These are phyloP conservation scores for Boletus rufocinnamomeus DNA, from an alignment of 768 basidiomycete genomes.

Conservation along the genomic window DNA sequence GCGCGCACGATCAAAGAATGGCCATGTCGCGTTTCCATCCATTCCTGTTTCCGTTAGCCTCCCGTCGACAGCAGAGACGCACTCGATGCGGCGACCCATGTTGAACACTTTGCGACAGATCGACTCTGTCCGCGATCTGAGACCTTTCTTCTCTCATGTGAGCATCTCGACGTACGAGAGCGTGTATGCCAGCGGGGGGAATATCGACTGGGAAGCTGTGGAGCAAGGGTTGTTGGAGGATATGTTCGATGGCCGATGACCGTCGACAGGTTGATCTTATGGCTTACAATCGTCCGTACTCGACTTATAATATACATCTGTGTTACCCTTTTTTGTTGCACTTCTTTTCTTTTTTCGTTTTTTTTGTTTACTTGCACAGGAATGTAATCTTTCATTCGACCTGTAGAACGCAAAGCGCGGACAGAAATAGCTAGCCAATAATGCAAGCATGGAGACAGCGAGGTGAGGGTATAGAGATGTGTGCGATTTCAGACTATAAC, in stretches of 20 bases:
- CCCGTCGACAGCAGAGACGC: slow-evolving; percentile 39
- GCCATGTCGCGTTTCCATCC: slow-evolving; percentile 25
- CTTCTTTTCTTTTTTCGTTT: neutral
- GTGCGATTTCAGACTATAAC: slow-evolving; percentile 17
- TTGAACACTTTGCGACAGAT: slow-evolving; percentile 70
- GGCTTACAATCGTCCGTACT: neutral
- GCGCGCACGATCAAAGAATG: slow-evolving; percentile 27
- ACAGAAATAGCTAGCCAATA: slow-evolving; percentile 4
- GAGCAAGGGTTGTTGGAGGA: slow-evolving; percentile 81
- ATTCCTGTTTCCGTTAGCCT: slow-evolving; percentile 23
- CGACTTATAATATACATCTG: neutral
- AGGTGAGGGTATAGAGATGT: slow-evolving; percentile 31
- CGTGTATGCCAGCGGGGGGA: slow-evolving; percentile 78
- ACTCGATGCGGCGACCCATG: slow-evolving; percentile 70
- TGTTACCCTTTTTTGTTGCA: slow-evolving; percentile 2
- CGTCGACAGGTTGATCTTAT: neutral
- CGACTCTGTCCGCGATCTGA: slow-evolving; percentile 80
- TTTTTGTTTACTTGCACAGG: slow-evolving; percentile 5
- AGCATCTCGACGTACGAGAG: slow-evolving; percentile 91
- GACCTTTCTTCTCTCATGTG: slow-evolving; percentile 88
- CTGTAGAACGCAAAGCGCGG: neutral
- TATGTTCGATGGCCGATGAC: slow-evolving; percentile 82
- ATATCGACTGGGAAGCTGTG: slow-evolving; percentile 87
- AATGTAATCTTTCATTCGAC: slow-evolving; percentile 8
- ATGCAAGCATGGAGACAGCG: slow-evolving; percentile 9